These are phyloP conservation scores for Vitis hybrid DNA, from an alignment of 177 flowering plant genomes.

Conservation along the genomic window DNA sequence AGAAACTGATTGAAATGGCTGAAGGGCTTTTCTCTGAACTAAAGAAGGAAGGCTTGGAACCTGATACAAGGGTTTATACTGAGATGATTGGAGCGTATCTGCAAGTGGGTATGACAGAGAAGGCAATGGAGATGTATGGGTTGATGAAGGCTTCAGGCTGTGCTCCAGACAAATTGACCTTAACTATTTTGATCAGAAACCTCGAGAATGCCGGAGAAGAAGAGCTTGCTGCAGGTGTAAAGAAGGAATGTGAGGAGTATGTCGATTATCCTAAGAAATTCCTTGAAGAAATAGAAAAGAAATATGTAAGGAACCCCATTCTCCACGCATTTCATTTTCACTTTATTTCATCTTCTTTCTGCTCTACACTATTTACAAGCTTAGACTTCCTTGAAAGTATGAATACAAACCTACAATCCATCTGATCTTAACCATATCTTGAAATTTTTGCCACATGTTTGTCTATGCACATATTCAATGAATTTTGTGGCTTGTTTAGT, in stretches of 20 bases:
- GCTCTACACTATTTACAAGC: not conserved
- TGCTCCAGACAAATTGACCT: slow-evolving; percentile 63
- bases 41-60: slow-evolving; percentile 55
- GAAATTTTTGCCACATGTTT: too few relatives aligned
- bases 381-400: too few relatives aligned
- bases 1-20: slow-evolving; percentile 55
- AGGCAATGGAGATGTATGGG: slow-evolving; percentile 64
- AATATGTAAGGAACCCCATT: slow-evolving; percentile 34
- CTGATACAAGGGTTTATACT: slow-evolving; percentile 65
- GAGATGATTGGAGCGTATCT: slow-evolving; percentile 81
- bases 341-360: not conserved
- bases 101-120: slow-evolving; percentile 50
- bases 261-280: slow-evolving; percentile 63
- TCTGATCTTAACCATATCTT: too few relatives aligned
- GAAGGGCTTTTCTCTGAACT: slow-evolving; percentile 56
- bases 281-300: slow-evolving; percentile 47
- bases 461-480: too few relatives aligned
- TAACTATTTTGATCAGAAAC: slow-evolving; percentile 66
- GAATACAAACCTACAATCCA: too few relatives aligned
- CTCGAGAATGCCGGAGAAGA: slow-evolving; percentile 68
- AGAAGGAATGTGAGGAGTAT: slow-evolving; percentile 53
- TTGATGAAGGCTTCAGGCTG: slow-evolving; percentile 69
- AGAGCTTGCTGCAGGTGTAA: slow-evolving; percentile 53
- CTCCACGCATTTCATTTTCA: not conserved
- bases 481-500: too few relatives aligned